Evolutionary conservation across 2,329 filamentous ascomycete genomes (phyloP), one percentile per base, ranked within the genome.

Genomic region (Lojkania enalia): DNA sequence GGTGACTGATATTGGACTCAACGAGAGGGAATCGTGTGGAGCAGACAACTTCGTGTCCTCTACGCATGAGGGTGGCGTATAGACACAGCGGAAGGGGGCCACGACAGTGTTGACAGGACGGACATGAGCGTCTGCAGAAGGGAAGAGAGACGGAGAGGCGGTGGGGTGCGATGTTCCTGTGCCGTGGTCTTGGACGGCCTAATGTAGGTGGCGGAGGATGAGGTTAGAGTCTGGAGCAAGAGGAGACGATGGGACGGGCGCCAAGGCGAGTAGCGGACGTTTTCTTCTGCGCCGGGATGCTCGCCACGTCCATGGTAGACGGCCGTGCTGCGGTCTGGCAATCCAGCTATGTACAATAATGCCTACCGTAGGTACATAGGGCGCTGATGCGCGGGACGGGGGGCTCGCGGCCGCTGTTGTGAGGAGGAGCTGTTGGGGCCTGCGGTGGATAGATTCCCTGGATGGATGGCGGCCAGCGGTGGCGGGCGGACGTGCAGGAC

Each of bases 1-100:
- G 42, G 42, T 27, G 42, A 44, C 7, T 7, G 23, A 7, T 7
- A 27, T 7, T 27, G 23, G 23, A 27, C 23, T 7, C 23, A n/a
- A n/a, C n/a, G n/a, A n/a, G n/a, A n/a, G n/a, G n/a, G n/a, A 7
- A 27, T 27, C 23, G 7, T 27, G 23, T 27, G 23, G n/a, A 7
- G 23, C 23, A 27, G 7, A 7, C n/a, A 7, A n/a, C 23, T 7
- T n/a, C 23, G 23, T n/a, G 23, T 27, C 23, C 23, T n/a, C n/a
- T 7, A 27, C 7, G 23, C 23, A 27, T 27, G 23, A 27, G 23
- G 7, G 23, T 27, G 23, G 23, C 23, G 23, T 27, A 7, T 27
- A 27, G 23, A 27, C 23, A 27, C 23, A 27, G 23, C n/a, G n/a
- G n/a, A 7, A 27, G 7, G 23, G 23, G n/a, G n/a, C 23, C 7